Conservation (phyloP, 169 alveolate genomes). For the Theileria sp. region DNA sequence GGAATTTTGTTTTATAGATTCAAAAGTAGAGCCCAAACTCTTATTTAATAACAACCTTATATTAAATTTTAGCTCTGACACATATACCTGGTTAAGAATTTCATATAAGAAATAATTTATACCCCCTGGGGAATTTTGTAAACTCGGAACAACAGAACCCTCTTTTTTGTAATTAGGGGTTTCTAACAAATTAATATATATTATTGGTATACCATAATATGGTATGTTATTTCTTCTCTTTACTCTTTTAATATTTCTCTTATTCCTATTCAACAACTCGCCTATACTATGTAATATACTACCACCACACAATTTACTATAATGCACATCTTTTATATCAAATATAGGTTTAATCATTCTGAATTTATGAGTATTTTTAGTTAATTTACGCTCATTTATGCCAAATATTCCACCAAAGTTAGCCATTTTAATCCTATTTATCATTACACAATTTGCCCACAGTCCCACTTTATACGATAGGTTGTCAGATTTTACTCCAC, state of each 20-base stretch:
- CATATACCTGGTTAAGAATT: not conserved
- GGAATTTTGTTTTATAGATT: not conserved
- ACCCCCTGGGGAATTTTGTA: not conserved
- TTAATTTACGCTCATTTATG: not conserved
- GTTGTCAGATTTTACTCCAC: not conserved
- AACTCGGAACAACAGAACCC: not conserved
- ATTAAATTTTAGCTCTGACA: not conserved
- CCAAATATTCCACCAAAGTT: not conserved
- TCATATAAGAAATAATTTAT: not conserved
- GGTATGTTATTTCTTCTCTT: not conserved
- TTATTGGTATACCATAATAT: conserved; percentile 25
- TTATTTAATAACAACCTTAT: not conserved
- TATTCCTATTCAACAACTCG: not conserved
- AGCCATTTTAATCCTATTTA: not conserved
- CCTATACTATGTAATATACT: not conserved
- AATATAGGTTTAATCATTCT: not conserved
- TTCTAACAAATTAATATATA: conserved; percentile 9
- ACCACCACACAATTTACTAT: not conserved
- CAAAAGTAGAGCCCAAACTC: not conserved
- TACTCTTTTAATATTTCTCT: not conserved
- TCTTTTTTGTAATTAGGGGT: not conserved
- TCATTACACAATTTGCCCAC: not conserved
- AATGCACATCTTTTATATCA: conserved; percentile 1
- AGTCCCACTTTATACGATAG: not conserved
- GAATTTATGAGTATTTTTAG: not conserved